A percentile compares a stretch with the other conserved stretches of the same genome.
Conservation (phyloP, 257 asterid genomes). For the Rubia yunnanensis region DNA sequence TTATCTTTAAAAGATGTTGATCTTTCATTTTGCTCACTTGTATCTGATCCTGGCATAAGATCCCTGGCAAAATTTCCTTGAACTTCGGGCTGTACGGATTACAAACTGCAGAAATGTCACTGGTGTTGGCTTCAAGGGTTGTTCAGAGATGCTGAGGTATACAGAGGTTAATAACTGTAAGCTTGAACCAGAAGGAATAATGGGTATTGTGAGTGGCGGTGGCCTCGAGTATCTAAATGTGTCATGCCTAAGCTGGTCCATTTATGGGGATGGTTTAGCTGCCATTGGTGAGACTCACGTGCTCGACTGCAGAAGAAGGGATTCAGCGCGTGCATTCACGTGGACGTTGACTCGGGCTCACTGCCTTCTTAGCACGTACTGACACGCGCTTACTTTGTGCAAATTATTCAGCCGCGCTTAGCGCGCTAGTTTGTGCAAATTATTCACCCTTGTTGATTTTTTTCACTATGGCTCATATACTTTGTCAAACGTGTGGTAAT, state of each 20-base stretch:
- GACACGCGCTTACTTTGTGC: no score
- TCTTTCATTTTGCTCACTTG: slow-evolving; percentile 42
- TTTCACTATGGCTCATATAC: no score
- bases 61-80: slow-evolving; percentile 35
- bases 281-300: slow-evolving; percentile 29
- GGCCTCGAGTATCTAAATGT: slow-evolving; percentile 58
- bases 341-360: no score
- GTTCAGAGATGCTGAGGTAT: slow-evolving; percentile 37
- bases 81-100: slow-evolving; percentile 40
- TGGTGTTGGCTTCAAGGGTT: slow-evolving; percentile 59
- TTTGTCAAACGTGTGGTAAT: no score
- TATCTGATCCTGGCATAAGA: slow-evolving; percentile 49
- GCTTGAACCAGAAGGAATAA: slow-evolving; percentile 53
- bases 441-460: no score
- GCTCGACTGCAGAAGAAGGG: no score
- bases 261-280: slow-evolving; percentile 34
- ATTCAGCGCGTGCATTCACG: no score
- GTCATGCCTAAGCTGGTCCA: slow-evolving; percentile 42
- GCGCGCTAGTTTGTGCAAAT: no score
- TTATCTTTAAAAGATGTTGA: slow-evolving; percentile 39
- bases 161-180: slow-evolving; percentile 60
- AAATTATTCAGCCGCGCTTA: no score
- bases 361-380: no score
- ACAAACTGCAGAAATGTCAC: slow-evolving; percentile 44
- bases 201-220: slow-evolving; percentile 52